These are phyloP conservation scores for Fomitopsis serialis DNA, from an alignment of 768 basidiomycete genomes.

Conservation along the genomic window DNA sequence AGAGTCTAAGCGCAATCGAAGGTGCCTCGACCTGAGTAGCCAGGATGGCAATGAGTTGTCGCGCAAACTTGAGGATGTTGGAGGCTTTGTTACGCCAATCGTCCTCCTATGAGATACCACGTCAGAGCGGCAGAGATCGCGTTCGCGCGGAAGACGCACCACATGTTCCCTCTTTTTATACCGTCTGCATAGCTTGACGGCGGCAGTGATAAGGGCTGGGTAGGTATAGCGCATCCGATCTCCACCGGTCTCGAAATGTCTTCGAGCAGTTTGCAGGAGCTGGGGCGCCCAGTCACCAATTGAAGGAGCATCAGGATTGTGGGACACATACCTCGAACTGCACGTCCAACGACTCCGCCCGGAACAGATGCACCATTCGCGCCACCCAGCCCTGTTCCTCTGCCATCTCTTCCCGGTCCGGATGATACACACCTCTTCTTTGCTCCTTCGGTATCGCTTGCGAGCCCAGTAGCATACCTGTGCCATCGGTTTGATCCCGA, in stretches of 20 bases:
- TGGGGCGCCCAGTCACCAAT: slow-evolving; percentile 22
- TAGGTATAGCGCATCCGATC: slow-evolving; percentile 97
- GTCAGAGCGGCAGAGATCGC: background rate
- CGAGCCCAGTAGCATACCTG: slow-evolving; percentile 12
- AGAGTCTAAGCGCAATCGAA: slow-evolving; percentile 87
- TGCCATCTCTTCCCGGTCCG: slow-evolving; percentile 87
- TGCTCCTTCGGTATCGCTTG: slow-evolving; percentile 4
- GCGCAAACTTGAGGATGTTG: slow-evolving; percentile 89
- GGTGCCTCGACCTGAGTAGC: slow-evolving; percentile 92
- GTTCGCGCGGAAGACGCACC: slow-evolving; percentile 33
- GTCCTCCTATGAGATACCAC: slow-evolving; percentile 46
- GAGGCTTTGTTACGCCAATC: slow-evolving; percentile 86
- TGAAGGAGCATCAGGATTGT: background rate
- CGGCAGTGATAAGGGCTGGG: slow-evolving; percentile 90
- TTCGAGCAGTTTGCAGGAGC: slow-evolving; percentile 88
- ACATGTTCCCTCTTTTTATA: slow-evolving; percentile 81
- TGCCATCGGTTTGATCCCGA: slow-evolving; percentile 69
- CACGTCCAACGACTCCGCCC: slow-evolving; percentile 76
- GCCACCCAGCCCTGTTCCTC: slow-evolving; percentile 99
- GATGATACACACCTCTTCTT: slow-evolving; percentile 33
- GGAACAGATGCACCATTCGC: slow-evolving; percentile 94
- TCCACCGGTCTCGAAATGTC: slow-evolving; percentile 86
- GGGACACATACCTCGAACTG: slow-evolving; percentile 75
- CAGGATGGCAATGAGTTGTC: slow-evolving; percentile 89
- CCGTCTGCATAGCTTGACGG: slow-evolving; percentile 87